Evolutionary conservation across 805 yeast genomes (phyloP), one percentile per base, ranked within the genome.

Genomic region (Starmera pachycereana): DNA sequence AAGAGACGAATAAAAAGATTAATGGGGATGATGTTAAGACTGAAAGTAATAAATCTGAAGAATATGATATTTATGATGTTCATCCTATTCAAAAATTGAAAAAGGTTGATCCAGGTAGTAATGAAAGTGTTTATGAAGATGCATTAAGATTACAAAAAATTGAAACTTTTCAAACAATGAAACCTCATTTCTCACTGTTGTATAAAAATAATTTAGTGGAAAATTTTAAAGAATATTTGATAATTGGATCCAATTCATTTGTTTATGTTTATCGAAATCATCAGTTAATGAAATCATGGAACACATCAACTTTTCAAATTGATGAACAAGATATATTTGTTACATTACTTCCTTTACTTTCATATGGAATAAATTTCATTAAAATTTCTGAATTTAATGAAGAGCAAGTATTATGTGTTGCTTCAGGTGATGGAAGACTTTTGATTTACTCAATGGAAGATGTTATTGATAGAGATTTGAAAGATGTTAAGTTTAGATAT

Each of bases 351-450:
- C 74, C 77, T 0, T 61, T 61, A 37, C 65, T 60, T 37, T 81
- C 82, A 2, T 81, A 75, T 51, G 65, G 77, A 0, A 65, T 79
- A 18, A 81, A 81, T 46, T 70, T 53, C 46, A 38, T 80, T 34
- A 72, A 66, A 39, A 45, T 62, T 8, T 58, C 56, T 1, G 46
- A 40, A 18, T 64, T 76, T 43, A 44, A 57, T 18, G 64, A 58
- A 1, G 49, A 52, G 13, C 72, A 70, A 40, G 69, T 72, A 0
- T 42, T 82, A 7, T 68, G 63, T 1, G 65, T 65, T 4, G 74
- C 80, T 36, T 47, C 64, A 12, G 86, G 79, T 50, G 76, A 75
- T 52, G 86, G 86, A 0, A 48, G 70, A 7, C 62, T 68, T 0
- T 43, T 71, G 37, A 43, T 79, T 0, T 65, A 49, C 49, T 53